A percentile compares a stretch with the other conserved stretches of the same genome.
phyloP scores from a whole-genome alignment of 352 stramenopile species.

The Globisporangium echinulatum region DNA sequence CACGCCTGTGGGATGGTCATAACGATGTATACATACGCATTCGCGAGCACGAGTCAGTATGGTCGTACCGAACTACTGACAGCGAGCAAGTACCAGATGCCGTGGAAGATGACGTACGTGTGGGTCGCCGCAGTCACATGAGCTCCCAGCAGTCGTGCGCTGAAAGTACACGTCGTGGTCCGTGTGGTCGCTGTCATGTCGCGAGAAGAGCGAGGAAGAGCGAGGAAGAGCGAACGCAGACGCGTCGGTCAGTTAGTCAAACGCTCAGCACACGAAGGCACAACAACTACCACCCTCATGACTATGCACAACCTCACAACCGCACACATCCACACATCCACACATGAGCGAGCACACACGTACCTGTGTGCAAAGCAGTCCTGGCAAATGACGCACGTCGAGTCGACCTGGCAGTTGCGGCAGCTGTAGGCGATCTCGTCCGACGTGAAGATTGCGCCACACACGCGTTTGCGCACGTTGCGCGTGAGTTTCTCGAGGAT shows the following conservation, averaged over 20 bases:
- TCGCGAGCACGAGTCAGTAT: not conserved
- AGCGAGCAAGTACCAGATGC: too few relatives aligned
- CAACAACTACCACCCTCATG: too few relatives aligned
- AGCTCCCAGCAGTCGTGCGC: slow-evolving; percentile 77
- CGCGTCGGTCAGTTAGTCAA: too few relatives aligned
- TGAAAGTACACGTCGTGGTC: slow-evolving; percentile 87
- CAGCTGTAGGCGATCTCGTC: slow-evolving; percentile 87
- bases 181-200: slow-evolving; percentile 36
- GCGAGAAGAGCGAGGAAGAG: too few relatives aligned
- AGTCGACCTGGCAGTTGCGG: slow-evolving; percentile 81
- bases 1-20: slow-evolving; percentile 41
- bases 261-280: too few relatives aligned
- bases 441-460: slow-evolving; percentile 75
- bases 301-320: too few relatives aligned
- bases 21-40: not conserved
- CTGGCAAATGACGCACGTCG: slow-evolving; percentile 83
- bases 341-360: not conserved
- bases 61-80: not conserved
- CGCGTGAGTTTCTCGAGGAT: slow-evolving; percentile 59
- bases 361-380: slow-evolving; percentile 82
- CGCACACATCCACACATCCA: too few relatives aligned
- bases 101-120: slow-evolving; percentile 35
- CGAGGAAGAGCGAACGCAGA: too few relatives aligned
- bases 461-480: slow-evolving; percentile 65
- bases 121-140: slow-evolving; percentile 78